Evolutionary conservation across 2,329 filamentous ascomycete species (phyloP).

Genomic region (Monosporascus sp.): DNA sequence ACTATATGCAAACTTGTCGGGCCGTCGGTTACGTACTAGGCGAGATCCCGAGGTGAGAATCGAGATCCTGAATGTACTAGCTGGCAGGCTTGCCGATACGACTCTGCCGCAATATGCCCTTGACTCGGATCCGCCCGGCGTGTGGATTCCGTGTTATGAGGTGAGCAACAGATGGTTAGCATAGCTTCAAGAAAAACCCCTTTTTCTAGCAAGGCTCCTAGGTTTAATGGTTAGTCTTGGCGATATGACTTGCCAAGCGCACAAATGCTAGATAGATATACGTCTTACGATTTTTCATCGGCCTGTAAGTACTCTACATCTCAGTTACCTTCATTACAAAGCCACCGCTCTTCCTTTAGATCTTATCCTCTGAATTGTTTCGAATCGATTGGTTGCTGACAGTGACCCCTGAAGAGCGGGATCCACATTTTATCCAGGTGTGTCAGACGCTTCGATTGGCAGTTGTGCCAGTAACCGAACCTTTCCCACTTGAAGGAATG

Average conservation of each 20-base stretch:
- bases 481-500: slow-evolving; percentile 4
- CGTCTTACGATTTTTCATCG: slow-evolving; percentile 30
- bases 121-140: slow-evolving; percentile 31
- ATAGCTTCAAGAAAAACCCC: too few relatives aligned
- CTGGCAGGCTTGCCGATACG: slow-evolving; percentile 4
- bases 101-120: slow-evolving; percentile 23
- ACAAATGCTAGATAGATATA: slow-evolving; percentile 28
- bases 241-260: slow-evolving; percentile 28
- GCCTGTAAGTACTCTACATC: slow-evolving; percentile 11
- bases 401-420: slow-evolving; percentile 9
- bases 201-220: slow-evolving; percentile 1
- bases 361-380: not conserved
- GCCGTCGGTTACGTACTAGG: slow-evolving; percentile 26
- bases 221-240: slow-evolving; percentile 26
- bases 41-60: slow-evolving; percentile 23
- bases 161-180: slow-evolving; percentile 2
- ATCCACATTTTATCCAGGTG: slow-evolving; percentile 20
- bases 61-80: not conserved
- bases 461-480: too few relatives aligned
- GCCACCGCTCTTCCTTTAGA: not conserved
- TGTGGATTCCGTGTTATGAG: slow-evolving; percentile 31
- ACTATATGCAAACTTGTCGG: slow-evolving; percentile 25
- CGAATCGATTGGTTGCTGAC: not conserved
- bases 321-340: not conserved
- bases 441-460: too few relatives aligned